Evolutionary conservation across 495 filamentous ascomycete species (phyloP).

Genomic region (Achaetomiella virescens): DNA sequence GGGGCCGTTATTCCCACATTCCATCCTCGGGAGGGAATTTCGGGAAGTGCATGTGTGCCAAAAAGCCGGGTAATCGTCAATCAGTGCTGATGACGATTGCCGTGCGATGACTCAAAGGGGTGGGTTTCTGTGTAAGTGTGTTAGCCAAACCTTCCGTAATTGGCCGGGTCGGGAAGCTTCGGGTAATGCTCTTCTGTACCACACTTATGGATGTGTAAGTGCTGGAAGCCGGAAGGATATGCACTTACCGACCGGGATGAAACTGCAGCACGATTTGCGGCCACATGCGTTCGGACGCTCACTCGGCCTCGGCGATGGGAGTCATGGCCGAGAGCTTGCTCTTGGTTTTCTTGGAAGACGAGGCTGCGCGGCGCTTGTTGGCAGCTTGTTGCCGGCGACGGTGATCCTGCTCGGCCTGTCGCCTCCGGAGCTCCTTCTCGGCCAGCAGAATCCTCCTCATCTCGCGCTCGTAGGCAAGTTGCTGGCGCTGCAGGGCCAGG

Average conservation of each 20-base stretch:
- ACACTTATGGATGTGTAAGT: conserved; percentile 1
- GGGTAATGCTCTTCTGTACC: conserved; percentile 8
- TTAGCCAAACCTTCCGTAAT: conserved; percentile 5
- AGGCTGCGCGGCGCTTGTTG: conserved; percentile 14
- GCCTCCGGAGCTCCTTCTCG: conserved; percentile 44
- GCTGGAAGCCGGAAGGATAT: not conserved
- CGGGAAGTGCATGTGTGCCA: conserved; percentile 1
- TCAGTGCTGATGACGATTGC: not conserved
- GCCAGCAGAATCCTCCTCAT: conserved; percentile 34
- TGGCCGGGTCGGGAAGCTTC: conserved; percentile 5
- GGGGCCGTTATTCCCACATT: not conserved
- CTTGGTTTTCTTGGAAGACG: conserved; percentile 35
- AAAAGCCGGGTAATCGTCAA: not conserved
- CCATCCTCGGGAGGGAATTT: conserved; percentile 4
- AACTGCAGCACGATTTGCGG: not conserved
- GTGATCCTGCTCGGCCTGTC: conserved; percentile 30
- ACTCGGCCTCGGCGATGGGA: conserved; percentile 42
- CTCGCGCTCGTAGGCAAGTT: conserved; percentile 42
- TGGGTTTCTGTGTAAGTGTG: not conserved
- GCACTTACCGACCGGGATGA: conserved; percentile 1
- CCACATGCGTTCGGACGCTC: not conserved
- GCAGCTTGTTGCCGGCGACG: conserved; percentile 3
- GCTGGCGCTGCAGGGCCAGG: conserved; percentile 39
- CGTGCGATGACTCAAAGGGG: not conserved
- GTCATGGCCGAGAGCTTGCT: conserved; percentile 42